Evolutionary conservation across 2,329 filamentous ascomycete genomes (phyloP).

Genomic region (Grosmannia serpens): DNA sequence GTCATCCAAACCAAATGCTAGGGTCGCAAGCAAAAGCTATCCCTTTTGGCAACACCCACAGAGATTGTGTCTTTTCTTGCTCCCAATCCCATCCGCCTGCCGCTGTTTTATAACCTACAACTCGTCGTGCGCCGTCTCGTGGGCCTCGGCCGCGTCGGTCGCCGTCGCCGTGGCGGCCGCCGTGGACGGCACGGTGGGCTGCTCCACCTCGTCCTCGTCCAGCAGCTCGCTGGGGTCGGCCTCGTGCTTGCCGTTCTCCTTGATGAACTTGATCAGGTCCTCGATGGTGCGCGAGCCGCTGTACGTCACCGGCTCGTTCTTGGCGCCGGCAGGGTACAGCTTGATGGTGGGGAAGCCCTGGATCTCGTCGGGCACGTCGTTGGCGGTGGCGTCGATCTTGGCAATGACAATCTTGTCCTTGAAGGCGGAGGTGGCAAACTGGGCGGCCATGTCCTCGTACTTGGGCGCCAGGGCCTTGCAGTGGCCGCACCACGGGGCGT

Average conservation of each 20-base stretch:
- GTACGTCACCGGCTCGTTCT: slow-evolving; percentile 78
- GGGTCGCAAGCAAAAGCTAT: neutral
- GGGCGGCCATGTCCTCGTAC: slow-evolving; percentile 80
- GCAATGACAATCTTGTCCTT: slow-evolving; percentile 81
- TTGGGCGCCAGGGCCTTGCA: slow-evolving; percentile 97
- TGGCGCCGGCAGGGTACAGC: slow-evolving; percentile 84
- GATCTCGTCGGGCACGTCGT: slow-evolving; percentile 95
- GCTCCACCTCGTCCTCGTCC: slow-evolving; percentile 30
- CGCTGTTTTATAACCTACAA: slow-evolving; percentile 39
- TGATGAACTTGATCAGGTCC: slow-evolving; percentile 84
- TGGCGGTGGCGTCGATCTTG: slow-evolving; percentile 93
- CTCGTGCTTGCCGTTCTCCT: slow-evolving; percentile 88
- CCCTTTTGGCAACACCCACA: neutral
- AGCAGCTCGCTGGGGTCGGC: slow-evolving; percentile 48
- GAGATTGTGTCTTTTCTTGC: neutral
- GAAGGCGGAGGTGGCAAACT: slow-evolving; percentile 67
- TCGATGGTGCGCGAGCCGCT: slow-evolving; percentile 77
- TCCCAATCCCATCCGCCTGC: neutral
- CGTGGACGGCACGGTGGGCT: neutral
- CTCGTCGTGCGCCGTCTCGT: slow-evolving; percentile 57
- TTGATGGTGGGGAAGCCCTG: slow-evolving; percentile 99
- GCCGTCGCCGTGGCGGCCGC: slow-evolving; percentile 19
- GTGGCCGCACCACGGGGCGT: slow-evolving; percentile 98
- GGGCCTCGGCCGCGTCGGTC: slow-evolving; percentile 26
- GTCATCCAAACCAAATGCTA: neutral